These are phyloP conservation scores for Leccinum incarnatum DNA, from an alignment of 768 basidiomycete species.

Conservation along the genomic window DNA sequence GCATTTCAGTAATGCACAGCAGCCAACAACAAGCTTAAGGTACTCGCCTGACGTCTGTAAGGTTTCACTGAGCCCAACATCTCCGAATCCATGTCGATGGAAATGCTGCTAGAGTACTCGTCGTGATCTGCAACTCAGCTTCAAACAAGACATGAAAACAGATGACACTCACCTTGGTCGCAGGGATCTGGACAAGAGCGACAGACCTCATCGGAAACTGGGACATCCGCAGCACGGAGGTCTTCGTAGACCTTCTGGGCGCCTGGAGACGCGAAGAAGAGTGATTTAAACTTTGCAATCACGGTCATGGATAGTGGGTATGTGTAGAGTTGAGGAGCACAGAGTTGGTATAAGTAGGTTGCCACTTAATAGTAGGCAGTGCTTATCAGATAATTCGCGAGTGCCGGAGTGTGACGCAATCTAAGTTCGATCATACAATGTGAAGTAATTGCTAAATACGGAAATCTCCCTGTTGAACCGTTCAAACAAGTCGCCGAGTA, in stretches of 20 bases:
- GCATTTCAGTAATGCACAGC: not conserved
- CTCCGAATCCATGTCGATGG: conserved; percentile 73
- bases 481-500: too few relatives aligned
- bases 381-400: conserved; percentile 5
- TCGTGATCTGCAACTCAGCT: conserved; percentile 54
- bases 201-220: conserved; percentile 67
- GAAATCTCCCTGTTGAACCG: too few relatives aligned
- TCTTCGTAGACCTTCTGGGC: conserved; percentile 43
- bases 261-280: conserved; percentile 25
- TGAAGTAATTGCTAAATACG: too few relatives aligned
- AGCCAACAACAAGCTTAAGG: not conserved
- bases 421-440: not conserved
- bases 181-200: conserved; percentile 75
- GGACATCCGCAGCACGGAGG: conserved; percentile 58
- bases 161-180: conserved; percentile 51
- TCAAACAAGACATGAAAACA: conserved; percentile 30
- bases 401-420: not conserved
- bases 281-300: conserved; percentile 24
- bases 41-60: conserved; percentile 74
- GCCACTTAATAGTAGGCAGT: not conserved
- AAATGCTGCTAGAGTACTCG: conserved; percentile 69
- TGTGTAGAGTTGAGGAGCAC: not conserved
- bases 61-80: conserved; percentile 87
- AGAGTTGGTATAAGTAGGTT: not conserved
- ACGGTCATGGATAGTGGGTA: conserved; percentile 19